These are phyloP conservation scores for Ilex paraguariensis DNA, from an alignment of 305 asterid genomes.

Conservation along the genomic window DNA sequence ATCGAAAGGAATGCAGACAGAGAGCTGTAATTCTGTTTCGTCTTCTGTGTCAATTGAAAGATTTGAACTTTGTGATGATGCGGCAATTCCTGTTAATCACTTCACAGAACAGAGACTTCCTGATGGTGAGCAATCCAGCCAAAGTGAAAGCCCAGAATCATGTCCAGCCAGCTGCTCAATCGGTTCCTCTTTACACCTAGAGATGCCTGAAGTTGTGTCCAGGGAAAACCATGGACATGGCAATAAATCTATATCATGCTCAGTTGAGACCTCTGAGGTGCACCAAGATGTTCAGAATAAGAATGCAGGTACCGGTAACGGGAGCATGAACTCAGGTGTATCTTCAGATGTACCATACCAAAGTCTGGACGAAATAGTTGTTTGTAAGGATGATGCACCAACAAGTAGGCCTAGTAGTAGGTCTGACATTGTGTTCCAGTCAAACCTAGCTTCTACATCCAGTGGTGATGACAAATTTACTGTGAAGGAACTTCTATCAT, in stretches of 20 bases:
- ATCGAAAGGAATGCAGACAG: slow-evolving; percentile 48
- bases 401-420: slow-evolving; percentile 11
- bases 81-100: slow-evolving; percentile 33
- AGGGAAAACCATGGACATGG: slow-evolving; percentile 30
- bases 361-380: slow-evolving; percentile 18
- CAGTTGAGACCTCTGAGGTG: slow-evolving; percentile 24
- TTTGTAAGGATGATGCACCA: slow-evolving; percentile 22
- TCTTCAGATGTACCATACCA: slow-evolving; percentile 22
- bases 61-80: slow-evolving; percentile 64
- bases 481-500: background rate
- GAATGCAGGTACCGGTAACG: slow-evolving; percentile 28
- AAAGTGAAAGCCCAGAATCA: slow-evolving; percentile 40
- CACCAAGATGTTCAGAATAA: slow-evolving; percentile 31
- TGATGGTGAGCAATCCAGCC: slow-evolving; percentile 30
- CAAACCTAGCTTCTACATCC: background rate
- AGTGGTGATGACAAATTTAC: background rate
- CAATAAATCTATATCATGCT: slow-evolving; percentile 22
- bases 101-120: slow-evolving; percentile 31
- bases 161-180: slow-evolving; percentile 38
- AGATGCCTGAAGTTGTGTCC: slow-evolving; percentile 25
- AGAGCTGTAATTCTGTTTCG: slow-evolving; percentile 75
- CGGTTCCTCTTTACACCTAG: slow-evolving; percentile 50
- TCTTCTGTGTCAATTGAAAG: slow-evolving; percentile 71
- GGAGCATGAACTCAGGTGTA: slow-evolving; percentile 22
- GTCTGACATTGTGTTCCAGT: slow-evolving; percentile 1